Percentiles rank a stretch among this genome's conserved stretches.
Evolutionary conservation across 768 basidiomycete genomes (phyloP).

Genomic region (Boletus vinaceobasis): DNA sequence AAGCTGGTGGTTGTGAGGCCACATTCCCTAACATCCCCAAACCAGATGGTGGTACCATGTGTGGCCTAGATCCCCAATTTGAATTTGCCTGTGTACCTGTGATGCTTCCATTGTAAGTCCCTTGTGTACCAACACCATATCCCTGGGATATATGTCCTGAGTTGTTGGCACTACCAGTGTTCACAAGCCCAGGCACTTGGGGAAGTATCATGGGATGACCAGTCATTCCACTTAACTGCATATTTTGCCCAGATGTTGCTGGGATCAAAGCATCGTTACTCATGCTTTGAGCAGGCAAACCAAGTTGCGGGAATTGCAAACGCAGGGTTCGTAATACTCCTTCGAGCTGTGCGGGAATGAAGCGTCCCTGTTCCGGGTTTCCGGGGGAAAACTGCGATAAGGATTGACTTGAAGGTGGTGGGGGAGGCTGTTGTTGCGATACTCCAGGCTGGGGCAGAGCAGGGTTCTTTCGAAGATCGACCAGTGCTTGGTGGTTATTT

Average conservation of each 20-base stretch:
- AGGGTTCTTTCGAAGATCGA: constrained; percentile 1
- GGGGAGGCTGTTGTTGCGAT: background rate
- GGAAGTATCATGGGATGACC: background rate
- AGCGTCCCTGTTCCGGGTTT: constrained; percentile 2
- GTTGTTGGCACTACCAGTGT: background rate
- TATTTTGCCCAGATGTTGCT: background rate
- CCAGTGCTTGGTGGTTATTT: background rate
- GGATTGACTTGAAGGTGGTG: background rate
- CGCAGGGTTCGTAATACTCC: constrained; percentile 17
- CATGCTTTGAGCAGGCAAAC: background rate
- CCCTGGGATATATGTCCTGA: background rate
- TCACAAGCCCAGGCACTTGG: background rate
- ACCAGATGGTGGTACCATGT: background rate
- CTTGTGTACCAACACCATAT: constrained; percentile 7
- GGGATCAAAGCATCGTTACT: background rate
- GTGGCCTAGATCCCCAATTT: constrained; percentile 1
- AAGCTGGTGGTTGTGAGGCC: background rate
- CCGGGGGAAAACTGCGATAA: background rate
- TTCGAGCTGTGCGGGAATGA: constrained; percentile 6
- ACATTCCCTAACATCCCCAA: constrained; percentile 1
- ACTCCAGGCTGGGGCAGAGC: background rate
- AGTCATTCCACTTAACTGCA: background rate
- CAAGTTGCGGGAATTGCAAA: constrained; percentile 14
- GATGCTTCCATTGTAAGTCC: background rate
- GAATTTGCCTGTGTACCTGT: background rate